Evolutionary conservation across 352 stramenopile genomes (phyloP).

Genomic region (Phytophthora rubi): DNA sequence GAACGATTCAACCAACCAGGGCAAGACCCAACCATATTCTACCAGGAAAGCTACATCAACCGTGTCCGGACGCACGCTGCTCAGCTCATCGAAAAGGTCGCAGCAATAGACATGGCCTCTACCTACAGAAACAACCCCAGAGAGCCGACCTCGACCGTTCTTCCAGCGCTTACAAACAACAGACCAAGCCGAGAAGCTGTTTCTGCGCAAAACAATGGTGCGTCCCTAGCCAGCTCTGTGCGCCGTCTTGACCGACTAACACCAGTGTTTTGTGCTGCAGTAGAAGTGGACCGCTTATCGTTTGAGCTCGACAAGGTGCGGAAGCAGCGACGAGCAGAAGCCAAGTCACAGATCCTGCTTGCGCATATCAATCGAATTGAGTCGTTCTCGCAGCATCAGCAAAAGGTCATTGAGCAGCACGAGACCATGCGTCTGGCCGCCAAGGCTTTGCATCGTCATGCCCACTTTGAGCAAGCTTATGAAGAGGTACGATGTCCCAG

Average conservation of each 20-base stretch:
- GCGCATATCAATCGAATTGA: slow-evolving; percentile 63
- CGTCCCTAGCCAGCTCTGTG: background rate
- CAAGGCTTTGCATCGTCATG: slow-evolving; percentile 51
- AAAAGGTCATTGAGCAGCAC: slow-evolving; percentile 36
- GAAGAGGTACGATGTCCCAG: slow-evolving; percentile 32
- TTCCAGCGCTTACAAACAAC: slow-evolving; percentile 6
- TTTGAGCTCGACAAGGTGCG: slow-evolving; percentile 61
- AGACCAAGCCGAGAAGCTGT: slow-evolving; percentile 1
- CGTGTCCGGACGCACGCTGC: slow-evolving; percentile 50
- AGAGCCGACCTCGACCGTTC: background rate
- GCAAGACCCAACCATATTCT: slow-evolving; percentile 48
- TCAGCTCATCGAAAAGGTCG: slow-evolving; percentile 37
- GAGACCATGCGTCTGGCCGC: slow-evolving; percentile 51
- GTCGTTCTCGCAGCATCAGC: slow-evolving; percentile 46
- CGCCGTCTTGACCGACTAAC: background rate
- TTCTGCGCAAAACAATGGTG: slow-evolving; percentile 11
- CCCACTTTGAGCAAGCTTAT: slow-evolving; percentile 51
- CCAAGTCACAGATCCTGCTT: slow-evolving; percentile 48
- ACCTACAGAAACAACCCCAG: background rate
- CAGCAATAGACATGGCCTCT: background rate
- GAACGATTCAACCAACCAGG: slow-evolving; percentile 10
- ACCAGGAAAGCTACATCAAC: slow-evolving; percentile 58
- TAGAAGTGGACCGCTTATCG: slow-evolving; percentile 42
- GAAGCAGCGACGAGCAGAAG: slow-evolving; percentile 39
- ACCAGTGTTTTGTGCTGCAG: background rate